Evolutionary conservation across 257 asterid species (phyloP).

Genomic region (Solanum neorickii): DNA sequence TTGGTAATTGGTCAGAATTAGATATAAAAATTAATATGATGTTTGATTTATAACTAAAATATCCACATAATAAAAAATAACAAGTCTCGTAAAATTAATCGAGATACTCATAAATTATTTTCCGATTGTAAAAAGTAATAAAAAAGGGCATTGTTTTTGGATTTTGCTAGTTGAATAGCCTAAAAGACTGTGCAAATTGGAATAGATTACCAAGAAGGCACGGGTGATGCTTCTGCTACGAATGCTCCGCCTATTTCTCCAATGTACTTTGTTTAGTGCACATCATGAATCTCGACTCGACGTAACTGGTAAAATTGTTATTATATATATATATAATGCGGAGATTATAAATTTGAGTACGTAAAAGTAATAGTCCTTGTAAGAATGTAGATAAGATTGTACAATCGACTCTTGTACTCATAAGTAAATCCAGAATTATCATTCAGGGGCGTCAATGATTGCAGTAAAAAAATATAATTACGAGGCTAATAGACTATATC

Average conservation of each 20-base stretch:
- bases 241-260: constrained; percentile 29
- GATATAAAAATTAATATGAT: too few relatives aligned
- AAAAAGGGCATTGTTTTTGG: not conserved
- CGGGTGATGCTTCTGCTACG: constrained; percentile 12
- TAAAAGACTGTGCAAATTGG: constrained; percentile 13
- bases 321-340: not conserved
- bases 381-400: not conserved
- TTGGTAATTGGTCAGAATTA: too few relatives aligned
- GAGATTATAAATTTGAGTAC: too few relatives aligned
- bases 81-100: not conserved
- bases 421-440: not conserved
- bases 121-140: not conserved
- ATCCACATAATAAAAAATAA: too few relatives aligned
- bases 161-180: not conserved
- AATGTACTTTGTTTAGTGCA: not conserved
- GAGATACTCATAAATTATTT: not conserved
- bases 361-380: not conserved
- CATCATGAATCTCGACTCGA: not conserved
- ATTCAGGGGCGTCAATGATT: too few relatives aligned
- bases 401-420: not conserved
- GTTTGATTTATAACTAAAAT: too few relatives aligned
- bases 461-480: not conserved
- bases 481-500: not conserved
- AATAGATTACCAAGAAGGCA: constrained; percentile 21
- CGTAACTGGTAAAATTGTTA: not conserved